Evolutionary conservation across 805 yeast genomes (phyloP), one percentile per base, ranked within the genome.

Genomic region (Candida verbasci): DNA sequence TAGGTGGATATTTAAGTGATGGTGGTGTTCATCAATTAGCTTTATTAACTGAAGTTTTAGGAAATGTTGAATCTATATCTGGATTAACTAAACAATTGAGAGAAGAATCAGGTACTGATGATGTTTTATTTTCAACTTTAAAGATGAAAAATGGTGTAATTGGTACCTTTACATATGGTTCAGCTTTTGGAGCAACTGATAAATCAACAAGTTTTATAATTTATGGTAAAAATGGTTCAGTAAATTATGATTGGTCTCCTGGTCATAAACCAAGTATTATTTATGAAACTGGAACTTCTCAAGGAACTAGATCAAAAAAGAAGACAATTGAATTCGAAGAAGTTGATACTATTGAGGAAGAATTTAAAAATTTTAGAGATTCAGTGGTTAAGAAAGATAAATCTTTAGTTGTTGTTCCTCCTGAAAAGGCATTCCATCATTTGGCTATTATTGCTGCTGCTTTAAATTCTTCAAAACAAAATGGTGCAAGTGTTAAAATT

Each of bases 11-110:
- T 61, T 68, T 91, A 50, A 81, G 91, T 40, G 97, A 91, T 53
- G 97, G 96, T 52, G 97, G 97, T 56, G 97, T 91, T 17, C 97
- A 91, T 62, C 97, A 89, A 60, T 66, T 89, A 57, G 96, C 96
- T 3, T 65, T 87, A 25, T 72, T 89, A 45, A 87, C 95, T 7
- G 86, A 78, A 41, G 78, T 87, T 14, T 68, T 91, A 37, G 97
- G 97, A 36, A 68, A 70, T 17, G 81, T 87, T 11, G 77, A 73
- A 33, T 59, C 80, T 6, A 78, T 89, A 25, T 74, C 86, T 37
- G 96, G 88, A 8, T 73, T 74, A 46, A 82, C 96, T 10, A 77
- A 68, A 42, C 96, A 88, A 62, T 72, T 86, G 33, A 76, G 88
- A 54, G 67, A 79, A 51, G 75, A 73, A 49, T 79, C 91, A 41